These are phyloP conservation scores for Agroathelia rolfsii DNA, from an alignment of 1,284 basidiomycete genomes.

Conservation along the genomic window DNA sequence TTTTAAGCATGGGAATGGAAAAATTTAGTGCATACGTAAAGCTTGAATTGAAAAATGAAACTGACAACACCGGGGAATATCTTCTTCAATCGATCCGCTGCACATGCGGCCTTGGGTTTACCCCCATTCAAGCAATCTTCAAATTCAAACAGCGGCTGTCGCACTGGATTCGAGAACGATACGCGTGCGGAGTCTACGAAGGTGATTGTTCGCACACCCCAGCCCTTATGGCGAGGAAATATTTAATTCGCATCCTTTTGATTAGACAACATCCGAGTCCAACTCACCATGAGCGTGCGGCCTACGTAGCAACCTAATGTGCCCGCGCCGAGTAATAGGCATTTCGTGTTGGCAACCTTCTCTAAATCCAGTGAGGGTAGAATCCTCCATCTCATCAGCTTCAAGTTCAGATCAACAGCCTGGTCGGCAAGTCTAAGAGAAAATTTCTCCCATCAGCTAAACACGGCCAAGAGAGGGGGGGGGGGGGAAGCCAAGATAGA, in stretches of 20 bases:
- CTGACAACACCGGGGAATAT: conserved; percentile 89
- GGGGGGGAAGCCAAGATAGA: background rate
- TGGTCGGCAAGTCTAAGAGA: conserved; percentile 77
- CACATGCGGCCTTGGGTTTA: conserved; percentile 87
- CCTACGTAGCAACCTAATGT: conserved; percentile 97
- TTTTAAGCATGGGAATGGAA: background rate
- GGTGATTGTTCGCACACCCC: conserved; percentile 92
- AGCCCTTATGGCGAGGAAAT: conserved; percentile 76
- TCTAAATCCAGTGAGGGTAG: conserved; percentile 85
- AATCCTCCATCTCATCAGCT: conserved; percentile 97
- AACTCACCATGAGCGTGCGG: conserved; percentile 71
- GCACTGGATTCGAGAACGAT: conserved; percentile 93
- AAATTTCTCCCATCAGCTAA: conserved; percentile 1
- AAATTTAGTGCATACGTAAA: conserved; percentile 6
- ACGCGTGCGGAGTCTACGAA: conserved; percentile 87
- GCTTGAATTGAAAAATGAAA: conserved; percentile 12
- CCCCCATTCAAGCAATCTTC: conserved; percentile 91
- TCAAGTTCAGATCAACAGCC: conserved; percentile 93
- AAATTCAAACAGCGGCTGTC: conserved; percentile 94
- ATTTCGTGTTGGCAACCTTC: conserved; percentile 71
- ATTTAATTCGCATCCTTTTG: too few species aligned
- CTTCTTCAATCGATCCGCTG: conserved; percentile 78
- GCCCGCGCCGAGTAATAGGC: conserved; percentile 87
- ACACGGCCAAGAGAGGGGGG: background rate
- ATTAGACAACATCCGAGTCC: background rate